Evolutionary conservation across 208 protist species (phyloP), one percentile per base, ranked within the genome.

Genomic region (Acanthamoeba polyphaga): DNA sequence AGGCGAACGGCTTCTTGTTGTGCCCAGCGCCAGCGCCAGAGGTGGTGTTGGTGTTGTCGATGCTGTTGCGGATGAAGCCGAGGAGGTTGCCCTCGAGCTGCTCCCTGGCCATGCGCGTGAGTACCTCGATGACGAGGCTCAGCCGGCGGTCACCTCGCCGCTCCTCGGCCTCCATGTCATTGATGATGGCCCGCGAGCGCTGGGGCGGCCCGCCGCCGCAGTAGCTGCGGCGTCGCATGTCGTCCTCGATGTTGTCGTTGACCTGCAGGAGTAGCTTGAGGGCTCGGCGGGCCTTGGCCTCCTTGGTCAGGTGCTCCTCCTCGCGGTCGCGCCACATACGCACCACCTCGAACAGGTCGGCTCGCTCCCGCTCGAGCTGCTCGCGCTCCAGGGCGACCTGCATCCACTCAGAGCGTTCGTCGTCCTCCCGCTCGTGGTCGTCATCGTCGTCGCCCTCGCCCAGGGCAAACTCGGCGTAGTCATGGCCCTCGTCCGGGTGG

Each of bases 51-150:
- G 9, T 13, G 32, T 12, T 15, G 66, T 74, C 32, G 66, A n/a
- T 12, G 15, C 19, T 6, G 2, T 49, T 19, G 8, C 38, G 29
- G 29, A 80, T 8, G 34, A 32, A 7, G 32, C 24, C 70, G 8
- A 80, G 70, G 8, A 80, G 70, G 38, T 80, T 80, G 24, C 70
- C 70, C 70, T 80, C 70, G 32, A 80, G 70, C 70, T 80, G 70
- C 38, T 80, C 70, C n/a, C 70, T 22, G 34, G 70, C 70, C 70
- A 80, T 32, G 38, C 70, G 70, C 15, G 70, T 80, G 27, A 80
- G 70, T 3, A 80, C 32, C 9, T 80, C 70, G 27, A 49, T 34
- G 70, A 80, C 70, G 70, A 80, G 70, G 70, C 38, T 80, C 70
- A 80, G 70, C 24, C 70, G 70, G 1, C 62, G 62, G 38, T 80